phyloP scores from a whole-genome alignment of 2,329 filamentous ascomycete genomes.

The Botrytis byssoidea region DNA sequence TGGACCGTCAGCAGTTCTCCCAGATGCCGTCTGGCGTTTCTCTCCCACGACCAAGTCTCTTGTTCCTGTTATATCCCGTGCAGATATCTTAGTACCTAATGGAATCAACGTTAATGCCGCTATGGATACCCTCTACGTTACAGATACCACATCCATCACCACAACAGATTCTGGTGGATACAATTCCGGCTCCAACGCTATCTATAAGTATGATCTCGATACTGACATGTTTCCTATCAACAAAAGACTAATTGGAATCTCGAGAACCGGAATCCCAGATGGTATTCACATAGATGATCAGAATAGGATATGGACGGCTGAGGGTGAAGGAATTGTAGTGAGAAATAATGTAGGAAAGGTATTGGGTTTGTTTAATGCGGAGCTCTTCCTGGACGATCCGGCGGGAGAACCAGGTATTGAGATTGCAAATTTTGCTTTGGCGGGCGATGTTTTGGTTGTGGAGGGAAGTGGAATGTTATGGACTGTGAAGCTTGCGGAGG shows the following conservation, averaged over 20 bases:
- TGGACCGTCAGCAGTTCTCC: neutral
- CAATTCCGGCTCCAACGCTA: neutral
- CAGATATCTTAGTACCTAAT: constrained; percentile 10
- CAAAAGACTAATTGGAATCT: neutral
- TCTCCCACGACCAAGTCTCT: neutral
- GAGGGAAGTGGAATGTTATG: neutral
- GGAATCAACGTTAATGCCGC: neutral
- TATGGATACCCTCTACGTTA: neutral
- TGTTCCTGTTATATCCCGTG: constrained; percentile 1
- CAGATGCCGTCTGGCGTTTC: constrained; percentile 17
- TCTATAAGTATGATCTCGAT: constrained; percentile 12
- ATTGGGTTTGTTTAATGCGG: constrained; percentile 11
- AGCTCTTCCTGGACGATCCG: neutral
- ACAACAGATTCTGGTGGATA: neutral
- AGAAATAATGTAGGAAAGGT: neutral
- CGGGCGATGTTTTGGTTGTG: constrained; percentile 5
- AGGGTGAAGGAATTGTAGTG: constrained; percentile 7
- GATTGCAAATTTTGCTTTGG: constrained; percentile 16
- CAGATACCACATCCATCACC: neutral
- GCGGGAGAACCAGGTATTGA: neutral
- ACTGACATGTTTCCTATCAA: neutral
- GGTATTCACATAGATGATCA: constrained; percentile 16
- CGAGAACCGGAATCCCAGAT: constrained; percentile 12
- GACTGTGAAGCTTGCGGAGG: constrained; percentile 5
- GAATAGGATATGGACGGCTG: constrained; percentile 11